These are phyloP conservation scores for Kalaharituber pfeilii DNA, from an alignment of 2,329 filamentous ascomycete species.

Conservation along the genomic window DNA sequence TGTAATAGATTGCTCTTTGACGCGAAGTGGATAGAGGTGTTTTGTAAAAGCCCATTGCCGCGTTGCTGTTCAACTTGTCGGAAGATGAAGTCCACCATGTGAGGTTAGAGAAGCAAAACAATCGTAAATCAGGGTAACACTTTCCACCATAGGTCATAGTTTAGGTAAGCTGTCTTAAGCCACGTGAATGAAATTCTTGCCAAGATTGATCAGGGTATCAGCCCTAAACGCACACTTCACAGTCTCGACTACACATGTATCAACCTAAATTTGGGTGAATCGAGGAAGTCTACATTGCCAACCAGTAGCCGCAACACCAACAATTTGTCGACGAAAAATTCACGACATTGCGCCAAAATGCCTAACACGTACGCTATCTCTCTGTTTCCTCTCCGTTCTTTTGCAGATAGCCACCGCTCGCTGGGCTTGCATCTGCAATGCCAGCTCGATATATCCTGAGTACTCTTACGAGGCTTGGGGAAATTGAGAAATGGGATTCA, in stretches of 20 bases:
- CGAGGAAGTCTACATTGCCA: too few relatives aligned
- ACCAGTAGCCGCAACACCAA: constrained; percentile 1
- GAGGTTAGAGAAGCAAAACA: too few relatives aligned
- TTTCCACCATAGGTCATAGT: background rate
- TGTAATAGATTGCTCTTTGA: too few relatives aligned
- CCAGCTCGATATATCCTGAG: constrained; percentile 7
- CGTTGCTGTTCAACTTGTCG: too few relatives aligned
- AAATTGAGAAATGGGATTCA: constrained; percentile 14
- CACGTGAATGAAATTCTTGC: background rate
- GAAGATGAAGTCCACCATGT: too few relatives aligned
- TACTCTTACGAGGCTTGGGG: constrained; percentile 2
- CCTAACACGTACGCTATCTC: constrained; percentile 14
- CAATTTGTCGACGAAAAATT: constrained; percentile 1
- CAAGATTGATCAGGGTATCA: background rate
- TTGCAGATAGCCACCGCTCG: constrained; percentile 13
- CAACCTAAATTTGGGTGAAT: too few relatives aligned
- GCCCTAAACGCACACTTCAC: background rate
- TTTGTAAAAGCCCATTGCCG: too few relatives aligned
- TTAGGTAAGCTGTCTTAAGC: too few relatives aligned
- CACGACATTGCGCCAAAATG: constrained; percentile 13
- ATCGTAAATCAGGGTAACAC: too few relatives aligned
- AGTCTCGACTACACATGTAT: background rate
- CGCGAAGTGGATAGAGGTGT: too few relatives aligned
- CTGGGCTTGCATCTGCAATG: constrained; percentile 10
- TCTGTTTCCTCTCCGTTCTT: constrained; percentile 2